These are phyloP conservation scores for maize (Zea mays) DNA, from an alignment of 176 grass and related monocot genomes.

Conservation along the genomic window Zm-B73-REFERENCE-NAM-5.0 NC_050104.1:55167001-55167500, in stretches of 20 bases:
- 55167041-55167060: conserved; percentile 13
- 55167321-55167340: conserved; percentile 18
- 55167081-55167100: neutral
- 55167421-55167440: conserved; percentile 21
- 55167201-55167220: neutral
- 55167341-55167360: neutral
- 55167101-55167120: conserved; percentile 31
- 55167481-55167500: neutral
- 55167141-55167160: conserved; percentile 6
- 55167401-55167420: conserved; percentile 15
- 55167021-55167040: neutral
- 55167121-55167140: conserved; percentile 16
- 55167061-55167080: conserved; percentile 23
- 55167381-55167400: neutral
- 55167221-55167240: neutral
- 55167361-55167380: neutral
- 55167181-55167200: neutral
- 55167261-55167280: conserved; percentile 42
- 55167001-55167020: conserved; percentile 25
- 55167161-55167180: conserved; percentile 19
- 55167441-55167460: conserved; percentile 34
- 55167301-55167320: conserved; percentile 31
- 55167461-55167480: conserved; percentile 33
- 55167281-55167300: neutral
- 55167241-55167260: conserved; percentile 36